Evolutionary conservation across 2,329 filamentous ascomycete species (phyloP), one percentile per base, ranked within the genome.

Genomic region (Calonectria pseudoturangicola): DNA sequence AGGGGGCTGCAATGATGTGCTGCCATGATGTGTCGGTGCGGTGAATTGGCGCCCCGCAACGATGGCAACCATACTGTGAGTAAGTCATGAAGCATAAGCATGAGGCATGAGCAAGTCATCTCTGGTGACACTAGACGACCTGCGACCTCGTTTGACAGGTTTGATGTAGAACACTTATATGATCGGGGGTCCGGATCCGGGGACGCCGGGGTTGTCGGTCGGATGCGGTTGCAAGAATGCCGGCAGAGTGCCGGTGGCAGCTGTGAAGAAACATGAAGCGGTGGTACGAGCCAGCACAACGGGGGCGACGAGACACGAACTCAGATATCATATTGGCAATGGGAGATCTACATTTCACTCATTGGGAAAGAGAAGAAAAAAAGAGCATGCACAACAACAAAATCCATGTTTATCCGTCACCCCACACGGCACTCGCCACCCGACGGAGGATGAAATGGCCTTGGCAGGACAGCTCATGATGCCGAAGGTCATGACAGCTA

Each of bases 121-220:
- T 27, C 21, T 15, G 30, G 45, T 33, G 48, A 36, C 47, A 50
- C 63, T 51, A 50, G 48, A 66, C 48, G 27, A 66, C 47, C 16
- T 28, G 33, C 47, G 30, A 28, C 63, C 48, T 12, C 9, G 16
- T 27, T 68, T 27, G 41, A 30, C 41, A 39, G 25, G 48, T 68
- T n/a, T 60, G 15, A 47, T 12, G 36, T 68, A 45, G 28, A 58
- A 21, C 28, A 48, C 47, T 68, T 47, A 45, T 66, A 41, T 47
- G 8, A 65, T 41, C 76, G 68, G 74, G 67, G 73, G 66, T 28
- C 66, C 72, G 69, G 74, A 63, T 72, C 73, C 77, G 77, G 77
- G 70, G 69, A 73, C 50, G 58, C 76, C 77, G 73, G 77, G 50
- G 65, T 50, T 67, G 43, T 64, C 70, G 72, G 70, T 39, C 74